Conservation (phyloP, 768 basidiomycete species). For the Omphalotus guepiniiformis region DNA sequence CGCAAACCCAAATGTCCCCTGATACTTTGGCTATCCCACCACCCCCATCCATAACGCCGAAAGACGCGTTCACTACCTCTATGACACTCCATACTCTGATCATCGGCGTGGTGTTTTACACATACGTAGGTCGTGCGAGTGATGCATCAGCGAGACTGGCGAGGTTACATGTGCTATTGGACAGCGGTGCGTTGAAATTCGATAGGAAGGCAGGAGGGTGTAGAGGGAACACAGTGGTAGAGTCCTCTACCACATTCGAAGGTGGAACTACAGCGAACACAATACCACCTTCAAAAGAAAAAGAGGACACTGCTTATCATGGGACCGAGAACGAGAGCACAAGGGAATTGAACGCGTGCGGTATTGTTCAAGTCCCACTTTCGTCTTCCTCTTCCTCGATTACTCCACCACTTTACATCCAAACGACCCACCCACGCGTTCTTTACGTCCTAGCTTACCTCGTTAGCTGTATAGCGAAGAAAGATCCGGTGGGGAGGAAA, state of each 20-base stretch:
- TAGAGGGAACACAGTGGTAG: not conserved
- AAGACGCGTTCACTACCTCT: conserved; percentile 25
- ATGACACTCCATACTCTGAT: conserved; percentile 60
- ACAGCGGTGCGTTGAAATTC: conserved; percentile 38
- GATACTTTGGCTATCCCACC: not conserved
- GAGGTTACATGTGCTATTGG: conserved; percentile 63
- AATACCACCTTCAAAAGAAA: too few species aligned
- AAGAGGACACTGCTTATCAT: not conserved
- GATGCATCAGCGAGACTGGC: conserved; percentile 48
- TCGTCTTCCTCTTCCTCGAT: conserved; percentile 29
- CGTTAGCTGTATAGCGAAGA: conserved; percentile 60
- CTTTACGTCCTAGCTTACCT: conserved; percentile 64
- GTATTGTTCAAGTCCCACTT: conserved; percentile 23
- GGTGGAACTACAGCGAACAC: not conserved
- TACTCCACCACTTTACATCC: conserved; percentile 46
- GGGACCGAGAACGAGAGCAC: conserved; percentile 17
- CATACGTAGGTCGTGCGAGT: conserved; percentile 49
- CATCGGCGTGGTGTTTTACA: conserved; percentile 56
- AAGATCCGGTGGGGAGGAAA: conserved; percentile 68
- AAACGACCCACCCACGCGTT: conserved; percentile 64
- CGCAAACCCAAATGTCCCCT: not conserved
- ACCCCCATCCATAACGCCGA: conserved; percentile 12
- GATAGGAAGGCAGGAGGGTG: conserved; percentile 22
- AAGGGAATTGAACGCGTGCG: conserved; percentile 13
- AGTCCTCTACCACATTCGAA: not conserved